phyloP scores from a whole-genome alignment of 164 flowering plant species.

The Sedum album region DNA sequence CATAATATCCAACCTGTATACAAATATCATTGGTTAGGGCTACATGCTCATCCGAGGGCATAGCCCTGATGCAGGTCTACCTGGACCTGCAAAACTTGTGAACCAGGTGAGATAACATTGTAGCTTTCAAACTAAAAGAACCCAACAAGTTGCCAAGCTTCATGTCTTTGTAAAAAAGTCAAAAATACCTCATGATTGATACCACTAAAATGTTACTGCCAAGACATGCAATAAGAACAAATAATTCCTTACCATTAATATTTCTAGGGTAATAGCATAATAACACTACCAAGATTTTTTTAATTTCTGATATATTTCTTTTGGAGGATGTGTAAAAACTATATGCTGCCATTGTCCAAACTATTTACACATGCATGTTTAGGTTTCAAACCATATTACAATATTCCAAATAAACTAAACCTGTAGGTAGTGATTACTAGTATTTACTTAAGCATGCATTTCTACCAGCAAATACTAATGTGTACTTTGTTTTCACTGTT shows the following conservation, averaged over 20 bases:
- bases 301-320: too few relatives aligned
- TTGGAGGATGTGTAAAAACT: background rate
- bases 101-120: slow-evolving; percentile 9
- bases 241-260: background rate
- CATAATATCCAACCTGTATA: slow-evolving; percentile 19
- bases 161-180: background rate
- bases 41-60: slow-evolving; percentile 6
- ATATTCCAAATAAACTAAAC: background rate
- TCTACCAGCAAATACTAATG: background rate
- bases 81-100: slow-evolving; percentile 24
- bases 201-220: background rate
- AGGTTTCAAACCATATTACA: too few relatives aligned
- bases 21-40: slow-evolving; percentile 19
- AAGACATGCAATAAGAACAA: background rate
- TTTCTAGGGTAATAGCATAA: too few relatives aligned
- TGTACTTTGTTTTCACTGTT: background rate
- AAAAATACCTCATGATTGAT: background rate
- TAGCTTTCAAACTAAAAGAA: background rate
- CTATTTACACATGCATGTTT: too few relatives aligned
- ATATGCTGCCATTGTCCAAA: too few relatives aligned
- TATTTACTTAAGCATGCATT: background rate
- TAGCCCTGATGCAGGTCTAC: slow-evolving; percentile 24
- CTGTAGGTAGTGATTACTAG: background rate
- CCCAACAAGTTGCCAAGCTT: background rate
- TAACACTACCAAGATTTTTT: too few relatives aligned